These are phyloP conservation scores for Nakazawaea wyomingensis DNA, from an alignment of 805 yeast species.

Conservation along the genomic window DNA sequence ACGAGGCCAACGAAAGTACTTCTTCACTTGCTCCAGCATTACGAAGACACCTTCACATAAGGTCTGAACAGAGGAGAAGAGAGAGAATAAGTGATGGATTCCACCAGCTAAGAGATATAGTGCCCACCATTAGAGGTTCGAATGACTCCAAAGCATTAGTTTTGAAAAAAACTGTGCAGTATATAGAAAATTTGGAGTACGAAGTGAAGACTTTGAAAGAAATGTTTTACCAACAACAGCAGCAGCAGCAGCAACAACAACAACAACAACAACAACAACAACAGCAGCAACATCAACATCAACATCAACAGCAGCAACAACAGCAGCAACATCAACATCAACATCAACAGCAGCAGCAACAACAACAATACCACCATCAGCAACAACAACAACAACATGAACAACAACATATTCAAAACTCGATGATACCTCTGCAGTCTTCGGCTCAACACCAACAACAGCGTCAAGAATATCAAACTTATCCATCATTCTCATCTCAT, in stretches of 20 bases:
- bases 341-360: constrained; percentile 3
- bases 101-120: constrained; percentile 30
- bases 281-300: constrained; percentile 1
- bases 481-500: no score
- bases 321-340: constrained; percentile 1
- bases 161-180: constrained; percentile 36
- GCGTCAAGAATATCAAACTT: background rate
- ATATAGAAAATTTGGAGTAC: constrained; percentile 32
- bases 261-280: constrained; percentile 6
- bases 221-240: constrained; percentile 15
- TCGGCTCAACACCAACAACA: background rate
- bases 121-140: constrained; percentile 35
- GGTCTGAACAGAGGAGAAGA: constrained; percentile 41
- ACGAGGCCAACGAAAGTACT: constrained; percentile 4
- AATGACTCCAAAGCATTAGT: constrained; percentile 42
- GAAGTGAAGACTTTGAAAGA: constrained; percentile 20
- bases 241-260: constrained; percentile 8
- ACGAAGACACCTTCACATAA: constrained; percentile 34
- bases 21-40: constrained; percentile 12
- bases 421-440: background rate
- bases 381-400: background rate
- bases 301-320: constrained; percentile 1
- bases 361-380: background rate
- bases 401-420: background rate
- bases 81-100: constrained; percentile 43